Conservation (phyloP, 176 grass and related monocot genomes). For the Stipa capillata region DNA sequence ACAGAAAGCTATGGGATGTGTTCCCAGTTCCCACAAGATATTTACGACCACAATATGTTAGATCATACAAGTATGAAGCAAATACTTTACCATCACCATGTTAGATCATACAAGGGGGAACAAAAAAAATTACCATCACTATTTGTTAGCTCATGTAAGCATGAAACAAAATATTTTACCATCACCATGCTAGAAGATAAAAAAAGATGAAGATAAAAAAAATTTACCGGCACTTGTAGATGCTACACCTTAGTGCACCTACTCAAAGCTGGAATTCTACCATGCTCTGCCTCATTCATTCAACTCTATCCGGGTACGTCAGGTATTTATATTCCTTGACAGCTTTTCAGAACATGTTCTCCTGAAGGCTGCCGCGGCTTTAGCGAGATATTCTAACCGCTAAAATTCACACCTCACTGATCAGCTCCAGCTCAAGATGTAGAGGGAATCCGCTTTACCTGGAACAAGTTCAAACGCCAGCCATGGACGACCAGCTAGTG, state of each 20-base stretch:
- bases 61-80: no score
- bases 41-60: no score
- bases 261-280: slow-evolving; percentile 18
- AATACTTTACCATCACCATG: background rate
- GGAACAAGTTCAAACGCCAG: slow-evolving; percentile 34
- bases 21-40: background rate
- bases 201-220: background rate
- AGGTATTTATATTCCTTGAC: slow-evolving; percentile 28
- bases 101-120: background rate
- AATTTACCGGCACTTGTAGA: background rate
- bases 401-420: slow-evolving; percentile 21
- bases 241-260: background rate
- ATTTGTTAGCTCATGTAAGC: background rate
- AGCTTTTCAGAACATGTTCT: slow-evolving; percentile 47
- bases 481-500: slow-evolving; percentile 27
- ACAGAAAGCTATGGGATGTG: background rate
- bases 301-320: slow-evolving; percentile 17
- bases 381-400: slow-evolving; percentile 40
- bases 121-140: background rate
- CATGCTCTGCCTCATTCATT: slow-evolving; percentile 27
- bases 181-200: background rate
- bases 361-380: slow-evolving; percentile 15
- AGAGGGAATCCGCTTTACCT: slow-evolving; percentile 50
- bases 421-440: slow-evolving; percentile 27
- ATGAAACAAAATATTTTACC: background rate